Evolutionary conservation across 1,139 yeast species (phyloP), one percentile per base, ranked within the genome.

Genomic region (Geotrichum siamense): DNA sequence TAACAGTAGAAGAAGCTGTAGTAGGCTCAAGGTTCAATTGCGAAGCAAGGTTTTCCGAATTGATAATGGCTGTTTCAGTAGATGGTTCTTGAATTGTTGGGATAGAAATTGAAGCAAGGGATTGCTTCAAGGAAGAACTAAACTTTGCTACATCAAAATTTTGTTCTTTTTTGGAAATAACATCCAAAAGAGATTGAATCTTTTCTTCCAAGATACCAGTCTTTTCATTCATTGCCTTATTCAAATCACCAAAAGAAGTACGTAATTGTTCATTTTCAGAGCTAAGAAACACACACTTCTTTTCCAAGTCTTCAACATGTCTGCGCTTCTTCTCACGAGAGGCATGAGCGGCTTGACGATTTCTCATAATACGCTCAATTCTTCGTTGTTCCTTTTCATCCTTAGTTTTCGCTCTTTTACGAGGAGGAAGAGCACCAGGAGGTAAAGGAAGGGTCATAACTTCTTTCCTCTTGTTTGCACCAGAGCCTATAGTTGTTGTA

Each of bases 381-480:
- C 96, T 76, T 52, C 98, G 81, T 66, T 89, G 96, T 65, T 91
- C 97, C 69, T 89, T 91, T 68, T 91, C 98, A 65, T 89, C 96
- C 57, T 84, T 78, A 34, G 98, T 91, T 70, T 84, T 86, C 9
- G 98, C 98, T 56, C 97, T 76, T 68, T 91, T 91, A 52, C 98
- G 76, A 44, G 97, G 97, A 26, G 97, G 96, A 51, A 89, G 71
- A 25, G 85, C 57, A 2, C 66, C 68, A 19, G 62, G 60, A 9
- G 65, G 66, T 26, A 59, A 58, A 12, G 68, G 69, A 39, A 60
- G 53, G 19, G 57, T 55, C 56, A 59, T 54, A 27, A 53, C 51
- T 43, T 54, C 58, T 43, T 55, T 58, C 16, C 62, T 52, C 43
- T 57, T 56, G 39, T 50, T 51, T 16, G 55, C 43, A 17, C 55